phyloP scores from a whole-genome alignment of 140 eudicot species.

The Anethum foeniculum region DNA sequence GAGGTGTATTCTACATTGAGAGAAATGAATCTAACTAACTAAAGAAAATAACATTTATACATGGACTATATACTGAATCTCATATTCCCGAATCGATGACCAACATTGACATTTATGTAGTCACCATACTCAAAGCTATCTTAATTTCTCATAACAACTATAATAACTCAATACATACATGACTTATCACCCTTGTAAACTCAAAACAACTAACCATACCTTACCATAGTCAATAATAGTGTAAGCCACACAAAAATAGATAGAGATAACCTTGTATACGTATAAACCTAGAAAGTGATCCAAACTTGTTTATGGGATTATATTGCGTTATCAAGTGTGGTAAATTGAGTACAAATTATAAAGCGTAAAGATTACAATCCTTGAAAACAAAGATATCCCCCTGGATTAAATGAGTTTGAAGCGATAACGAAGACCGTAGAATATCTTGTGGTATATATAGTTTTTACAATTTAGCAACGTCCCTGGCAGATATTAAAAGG shows the following conservation, averaged over 20 bases:
- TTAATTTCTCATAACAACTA: background rate
- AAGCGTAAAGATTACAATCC: background rate
- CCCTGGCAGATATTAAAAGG: too few species aligned
- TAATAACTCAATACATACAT: background rate
- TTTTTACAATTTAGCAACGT: too few species aligned
- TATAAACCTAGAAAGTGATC: background rate
- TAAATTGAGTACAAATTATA: background rate
- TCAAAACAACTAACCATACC: background rate
- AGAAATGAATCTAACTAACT: too few species aligned
- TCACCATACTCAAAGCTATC: background rate
- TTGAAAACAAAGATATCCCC: background rate
- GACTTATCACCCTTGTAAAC: background rate
- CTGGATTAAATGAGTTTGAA: too few species aligned
- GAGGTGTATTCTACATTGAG: too few species aligned
- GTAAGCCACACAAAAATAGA: background rate
- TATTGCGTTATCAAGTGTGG: background rate
- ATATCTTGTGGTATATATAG: too few species aligned
- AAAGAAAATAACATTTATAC: too few species aligned
- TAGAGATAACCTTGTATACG: background rate
- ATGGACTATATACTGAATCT: background rate
- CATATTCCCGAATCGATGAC: background rate
- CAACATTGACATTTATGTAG: too few species aligned
- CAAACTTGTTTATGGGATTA: too few species aligned
- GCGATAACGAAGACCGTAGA: too few species aligned
- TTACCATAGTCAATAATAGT: background rate